Evolutionary conservation across 1,139 yeast species (phyloP).

Genomic region (Suhomyces choctaworum): DNA sequence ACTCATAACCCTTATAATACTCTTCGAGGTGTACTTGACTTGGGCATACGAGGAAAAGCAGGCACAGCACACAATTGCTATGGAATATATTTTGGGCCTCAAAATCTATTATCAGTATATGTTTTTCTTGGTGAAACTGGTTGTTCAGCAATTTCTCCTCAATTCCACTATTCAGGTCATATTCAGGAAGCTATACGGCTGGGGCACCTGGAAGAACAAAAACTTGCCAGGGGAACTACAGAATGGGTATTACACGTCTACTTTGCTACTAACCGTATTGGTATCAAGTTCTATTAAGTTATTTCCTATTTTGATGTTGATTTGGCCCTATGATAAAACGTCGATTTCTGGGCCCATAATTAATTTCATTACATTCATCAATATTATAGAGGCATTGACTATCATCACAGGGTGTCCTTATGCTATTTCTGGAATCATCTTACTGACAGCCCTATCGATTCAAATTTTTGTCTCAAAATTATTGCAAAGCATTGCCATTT

Average conservation of each 20-base stretch:
- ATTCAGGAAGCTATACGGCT: conserved; percentile 34
- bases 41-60: conserved; percentile 90
- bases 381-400: conserved; percentile 64
- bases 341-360: conserved; percentile 63
- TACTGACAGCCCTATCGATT: conserved; percentile 11
- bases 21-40: conserved; percentile 87
- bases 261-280: conserved; percentile 65
- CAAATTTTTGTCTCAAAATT: conserved; percentile 11
- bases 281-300: conserved; percentile 77
- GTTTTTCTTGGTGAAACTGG: conserved; percentile 62
- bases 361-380: conserved; percentile 56
- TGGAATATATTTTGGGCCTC: conserved; percentile 40
- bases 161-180: conserved; percentile 52
- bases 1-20: conserved; percentile 59
- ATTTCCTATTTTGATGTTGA: conserved; percentile 90
- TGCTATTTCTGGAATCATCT: conserved; percentile 28
- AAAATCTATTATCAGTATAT: conserved; percentile 61
- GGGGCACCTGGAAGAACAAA: conserved; percentile 26
- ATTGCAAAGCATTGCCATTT: conserved; percentile 12
- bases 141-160: conserved; percentile 56
- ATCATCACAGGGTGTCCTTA: conserved; percentile 52
- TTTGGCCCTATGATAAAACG: conserved; percentile 89
- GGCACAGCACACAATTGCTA: conserved; percentile 25
- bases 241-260: conserved; percentile 30
- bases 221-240: conserved; percentile 22